Percentiles rank a stretch among this genome's conserved stretches.
phyloP scores from a whole-genome alignment of 2,329 filamentous ascomycete genomes.

The Nemania sp. region DNA sequence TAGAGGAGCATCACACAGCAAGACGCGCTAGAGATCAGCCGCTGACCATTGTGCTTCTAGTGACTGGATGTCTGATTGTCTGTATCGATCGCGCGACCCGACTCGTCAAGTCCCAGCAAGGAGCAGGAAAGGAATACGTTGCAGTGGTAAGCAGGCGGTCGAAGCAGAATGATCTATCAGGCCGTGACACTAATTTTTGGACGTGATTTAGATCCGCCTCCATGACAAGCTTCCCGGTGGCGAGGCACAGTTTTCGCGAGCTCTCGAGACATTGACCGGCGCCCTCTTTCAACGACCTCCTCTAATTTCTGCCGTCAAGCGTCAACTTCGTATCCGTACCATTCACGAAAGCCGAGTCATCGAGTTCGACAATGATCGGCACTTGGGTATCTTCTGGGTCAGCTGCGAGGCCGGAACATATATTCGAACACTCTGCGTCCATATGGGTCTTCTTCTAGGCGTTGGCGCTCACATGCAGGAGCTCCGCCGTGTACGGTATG shows the following conservation, averaged over 20 bases:
- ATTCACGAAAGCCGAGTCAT: conserved; percentile 96
- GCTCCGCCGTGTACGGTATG: conserved; percentile 78
- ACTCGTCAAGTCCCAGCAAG: conserved; percentile 98
- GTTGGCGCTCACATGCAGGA: conserved; percentile 99
- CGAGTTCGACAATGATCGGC: conserved; percentile 98
- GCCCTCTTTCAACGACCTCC: conserved; percentile 96
- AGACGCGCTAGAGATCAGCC: not conserved
- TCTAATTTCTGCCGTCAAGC: conserved; percentile 97
- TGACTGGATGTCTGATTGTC: conserved; percentile 87
- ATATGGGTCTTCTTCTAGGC: conserved; percentile 69
- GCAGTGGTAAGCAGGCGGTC: conserved; percentile 58
- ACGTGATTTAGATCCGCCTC: conserved; percentile 65
- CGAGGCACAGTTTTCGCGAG: conserved; percentile 88
- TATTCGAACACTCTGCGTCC: conserved; percentile 77
- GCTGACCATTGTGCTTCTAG: conserved; percentile 51
- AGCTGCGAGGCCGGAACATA: conserved; percentile 98
- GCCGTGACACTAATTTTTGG: not conserved
- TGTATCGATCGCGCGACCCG: conserved; percentile 91
- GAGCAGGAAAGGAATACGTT: conserved; percentile 98
- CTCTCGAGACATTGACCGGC: conserved; percentile 93
- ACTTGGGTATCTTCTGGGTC: conserved; percentile 98
- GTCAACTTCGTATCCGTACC: conserved; percentile 95
- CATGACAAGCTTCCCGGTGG: conserved; percentile 95
- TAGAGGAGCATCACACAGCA: no score
- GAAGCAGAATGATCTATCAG: not conserved